A percentile compares a stretch with the other conserved stretches of the same genome.
These are phyloP conservation scores for Boletus eberwhitei DNA, from an alignment of 768 basidiomycete genomes.

Conservation along the genomic window DNA sequence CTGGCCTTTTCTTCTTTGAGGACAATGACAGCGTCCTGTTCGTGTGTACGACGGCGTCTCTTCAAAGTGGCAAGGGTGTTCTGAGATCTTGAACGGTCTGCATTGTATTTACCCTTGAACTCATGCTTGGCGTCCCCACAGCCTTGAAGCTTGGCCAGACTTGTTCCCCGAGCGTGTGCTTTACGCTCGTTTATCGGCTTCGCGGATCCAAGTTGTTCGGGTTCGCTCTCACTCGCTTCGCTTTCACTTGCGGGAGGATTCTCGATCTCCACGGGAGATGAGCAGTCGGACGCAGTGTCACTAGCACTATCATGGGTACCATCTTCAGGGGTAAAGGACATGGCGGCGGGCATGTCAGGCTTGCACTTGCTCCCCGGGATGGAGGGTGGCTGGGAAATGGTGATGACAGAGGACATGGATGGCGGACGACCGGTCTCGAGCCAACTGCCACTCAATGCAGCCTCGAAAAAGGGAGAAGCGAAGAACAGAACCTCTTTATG, in stretches of 20 bases:
- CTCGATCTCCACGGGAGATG: constrained; percentile 40
- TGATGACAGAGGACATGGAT: constrained; percentile 80
- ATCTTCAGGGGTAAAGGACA: constrained; percentile 61
- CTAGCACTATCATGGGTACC: constrained; percentile 36
- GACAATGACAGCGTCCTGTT: constrained; percentile 81
- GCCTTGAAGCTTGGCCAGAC: constrained; percentile 60
- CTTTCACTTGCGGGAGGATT: constrained; percentile 33
- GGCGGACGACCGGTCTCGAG: constrained; percentile 80
- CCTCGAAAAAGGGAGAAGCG: constrained; percentile 94
- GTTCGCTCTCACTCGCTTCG: constrained; percentile 37
- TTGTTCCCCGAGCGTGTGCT: constrained; percentile 45
- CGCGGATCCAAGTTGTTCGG: constrained; percentile 24
- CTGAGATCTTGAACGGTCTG: constrained; percentile 18
- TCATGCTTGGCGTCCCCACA: constrained; percentile 20
- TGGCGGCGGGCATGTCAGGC: constrained; percentile 45
- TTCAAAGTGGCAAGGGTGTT: constrained; percentile 40
- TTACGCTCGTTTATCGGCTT: constrained; percentile 21
- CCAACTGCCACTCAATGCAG: constrained; percentile 88
- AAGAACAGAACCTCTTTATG: constrained; percentile 91
- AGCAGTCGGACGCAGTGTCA: constrained; percentile 37
- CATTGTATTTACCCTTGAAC: constrained; percentile 23
- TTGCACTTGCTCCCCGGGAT: constrained; percentile 48
- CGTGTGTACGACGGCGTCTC: constrained; percentile 41
- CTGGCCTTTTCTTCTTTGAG: constrained; percentile 87
- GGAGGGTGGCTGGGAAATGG: constrained; percentile 72